Evolutionary conservation across 257 asterid genomes (phyloP), one percentile per base, ranked within the genome.

Genomic region (Anisodus acutangulus): DNA sequence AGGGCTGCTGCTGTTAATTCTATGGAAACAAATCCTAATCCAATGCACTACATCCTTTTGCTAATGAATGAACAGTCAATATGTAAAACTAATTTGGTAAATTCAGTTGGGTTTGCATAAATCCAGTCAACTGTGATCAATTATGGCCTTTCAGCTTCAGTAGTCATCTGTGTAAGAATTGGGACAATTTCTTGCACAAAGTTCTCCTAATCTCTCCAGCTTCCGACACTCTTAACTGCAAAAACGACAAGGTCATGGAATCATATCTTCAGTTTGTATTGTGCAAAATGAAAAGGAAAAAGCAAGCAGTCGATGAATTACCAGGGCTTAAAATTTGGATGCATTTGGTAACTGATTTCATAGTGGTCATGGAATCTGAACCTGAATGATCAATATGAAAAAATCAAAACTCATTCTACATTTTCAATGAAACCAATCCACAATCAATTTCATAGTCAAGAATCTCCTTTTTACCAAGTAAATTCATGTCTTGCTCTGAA

Each of bases 251-350:
- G 12, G 43, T 17, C 7, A 78, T 53, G 35, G 58, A 78, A 51
- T 59, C 35, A 26, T 47, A 39, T 37, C 45, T 51, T 26, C 64
- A 51, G 47, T 69, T 39, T 41, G 79, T 49, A 53, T n/a, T 58
- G 15, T 13, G 63, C 63, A 64, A 22, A 35, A 8, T 67, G 62
- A 51, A 54, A 51, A 22, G 53, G 11, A 62, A 1, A 12, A 31
- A 59, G 37, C 41, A 9, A 19, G 84, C 47, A 60, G 78, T 63
- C 7, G 70, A 82, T 71, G 62, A 69, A 8, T 86, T 94, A 94
- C 99, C 99, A 67, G 98, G 99, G 86, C 98, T 95, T 71, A 91
- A 78, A 43, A 94, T 90, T 60, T 87, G 87, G 69, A 95, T 88
- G 43, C 96, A 85, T 88, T 91, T 93, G 4, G 98, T 92, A 86